These are phyloP conservation scores for Fusarium cicatricum DNA, from an alignment of 2,329 filamentous ascomycete species.

Conservation along the genomic window DNA sequence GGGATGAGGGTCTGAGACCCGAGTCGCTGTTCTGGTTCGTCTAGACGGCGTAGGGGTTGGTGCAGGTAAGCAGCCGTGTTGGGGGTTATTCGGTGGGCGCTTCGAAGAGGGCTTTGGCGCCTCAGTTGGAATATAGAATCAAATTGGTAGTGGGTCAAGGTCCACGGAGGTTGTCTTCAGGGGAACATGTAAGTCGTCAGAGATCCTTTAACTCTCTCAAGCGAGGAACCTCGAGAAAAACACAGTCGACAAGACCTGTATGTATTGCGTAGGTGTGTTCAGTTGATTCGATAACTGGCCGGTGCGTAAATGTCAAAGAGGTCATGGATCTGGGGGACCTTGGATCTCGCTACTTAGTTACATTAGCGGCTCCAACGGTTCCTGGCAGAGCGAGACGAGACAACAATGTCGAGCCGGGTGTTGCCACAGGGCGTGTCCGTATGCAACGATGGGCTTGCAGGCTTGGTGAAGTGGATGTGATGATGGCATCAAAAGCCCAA, in stretches of 20 bases:
- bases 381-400: slow-evolving; percentile 16
- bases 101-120: slow-evolving; percentile 8
- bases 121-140: slow-evolving; percentile 1
- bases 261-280: slow-evolving; percentile 11
- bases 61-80: slow-evolving; percentile 4
- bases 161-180: neutral
- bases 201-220: slow-evolving; percentile 3
- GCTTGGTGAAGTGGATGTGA: slow-evolving; percentile 15
- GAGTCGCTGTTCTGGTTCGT: slow-evolving; percentile 4
- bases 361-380: slow-evolving; percentile 25
- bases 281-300: slow-evolving; percentile 8
- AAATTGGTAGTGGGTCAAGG: neutral
- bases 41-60: neutral
- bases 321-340: slow-evolving; percentile 15
- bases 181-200: neutral
- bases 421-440: slow-evolving; percentile 21
- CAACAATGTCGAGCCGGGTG: slow-evolving; percentile 6
- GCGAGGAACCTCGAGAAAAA: neutral
- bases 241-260: slow-evolving; percentile 10
- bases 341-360: neutral
- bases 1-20: slow-evolving; percentile 9
- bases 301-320: slow-evolving; percentile 16
- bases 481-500: slow-evolving; percentile 24
- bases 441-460: slow-evolving; percentile 5
- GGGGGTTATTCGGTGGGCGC: slow-evolving; percentile 7